Evolutionary conservation across 768 basidiomycete species (phyloP).

Genomic region (Punctularia strigosozonata): DNA sequence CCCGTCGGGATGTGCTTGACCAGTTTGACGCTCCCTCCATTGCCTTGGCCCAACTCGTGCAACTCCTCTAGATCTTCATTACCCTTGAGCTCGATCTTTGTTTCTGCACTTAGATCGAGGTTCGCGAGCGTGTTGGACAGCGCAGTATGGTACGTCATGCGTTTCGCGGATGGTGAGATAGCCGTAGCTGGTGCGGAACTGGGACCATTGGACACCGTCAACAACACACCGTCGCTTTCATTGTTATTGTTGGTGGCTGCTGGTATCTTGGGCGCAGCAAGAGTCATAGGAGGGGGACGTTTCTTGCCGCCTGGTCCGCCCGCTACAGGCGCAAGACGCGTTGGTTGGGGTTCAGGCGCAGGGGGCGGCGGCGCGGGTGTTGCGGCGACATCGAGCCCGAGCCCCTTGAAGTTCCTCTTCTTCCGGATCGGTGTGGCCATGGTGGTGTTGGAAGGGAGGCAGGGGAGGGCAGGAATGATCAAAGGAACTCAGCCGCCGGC

Average conservation of each 20-base stretch:
- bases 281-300: conserved; percentile 73
- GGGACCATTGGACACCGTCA: conserved; percentile 36
- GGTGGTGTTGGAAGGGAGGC: background rate
- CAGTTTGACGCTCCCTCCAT: conserved; percentile 95
- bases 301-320: conserved; percentile 43
- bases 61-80: conserved; percentile 88
- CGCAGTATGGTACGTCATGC: conserved; percentile 69
- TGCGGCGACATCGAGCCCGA: conserved; percentile 55
- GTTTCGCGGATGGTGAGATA: conserved; percentile 35
- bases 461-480: background rate
- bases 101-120: conserved; percentile 76
- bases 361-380: conserved; percentile 26
- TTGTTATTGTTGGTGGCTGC: conserved; percentile 12
- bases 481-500: background rate
- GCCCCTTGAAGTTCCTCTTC: conserved; percentile 86
- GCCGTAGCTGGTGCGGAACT: conserved; percentile 42
- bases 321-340: conserved; percentile 18
- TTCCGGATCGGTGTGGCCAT: conserved; percentile 65
- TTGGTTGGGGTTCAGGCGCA: conserved; percentile 21
- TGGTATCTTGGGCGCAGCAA: conserved; percentile 59
- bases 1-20: conserved; percentile 88
- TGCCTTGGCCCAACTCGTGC: conserved; percentile 88
- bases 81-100: conserved; percentile 66
- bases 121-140: conserved; percentile 79
- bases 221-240: conserved; percentile 30